Evolutionary conservation across 352 stramenopile species (phyloP).

Genomic region (Lagenidium giganteum): DNA sequence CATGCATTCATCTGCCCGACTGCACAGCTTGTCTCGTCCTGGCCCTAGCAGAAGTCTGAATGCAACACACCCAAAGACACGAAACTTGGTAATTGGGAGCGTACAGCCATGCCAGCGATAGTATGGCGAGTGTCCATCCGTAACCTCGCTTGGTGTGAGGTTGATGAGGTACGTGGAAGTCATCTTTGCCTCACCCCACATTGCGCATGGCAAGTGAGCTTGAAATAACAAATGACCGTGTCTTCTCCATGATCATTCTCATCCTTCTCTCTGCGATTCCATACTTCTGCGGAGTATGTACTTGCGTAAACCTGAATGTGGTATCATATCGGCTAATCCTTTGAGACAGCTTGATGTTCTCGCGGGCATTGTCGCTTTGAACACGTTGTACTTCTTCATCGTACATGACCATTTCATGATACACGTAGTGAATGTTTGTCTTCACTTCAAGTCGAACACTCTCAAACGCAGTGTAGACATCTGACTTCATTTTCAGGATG

Average conservation of each 20-base stretch:
- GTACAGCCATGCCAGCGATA: slow-evolving; percentile 1
- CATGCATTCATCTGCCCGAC: slow-evolving; percentile 8
- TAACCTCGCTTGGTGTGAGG: slow-evolving; percentile 4
- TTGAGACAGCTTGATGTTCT: slow-evolving; percentile 5
- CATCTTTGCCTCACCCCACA: slow-evolving; percentile 8
- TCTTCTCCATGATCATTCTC: slow-evolving; percentile 14
- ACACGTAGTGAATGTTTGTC: no score
- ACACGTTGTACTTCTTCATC: no score
- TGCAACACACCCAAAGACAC: no score
- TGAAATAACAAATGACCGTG: slow-evolving; percentile 6
- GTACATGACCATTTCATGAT: no score
- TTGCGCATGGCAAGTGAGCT: not conserved
- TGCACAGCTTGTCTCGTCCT: not conserved
- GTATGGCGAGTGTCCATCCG: slow-evolving; percentile 1
- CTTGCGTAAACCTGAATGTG: slow-evolving; percentile 6
- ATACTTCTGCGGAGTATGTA: slow-evolving; percentile 6
- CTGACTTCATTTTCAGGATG: not conserved
- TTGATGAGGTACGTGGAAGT: slow-evolving; percentile 6
- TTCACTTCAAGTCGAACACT: no score
- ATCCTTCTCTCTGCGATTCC: slow-evolving; percentile 8
- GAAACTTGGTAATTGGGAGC: no score
- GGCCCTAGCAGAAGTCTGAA: no score
- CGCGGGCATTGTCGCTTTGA: slow-evolving; percentile 6
- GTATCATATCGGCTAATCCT: slow-evolving; percentile 4
- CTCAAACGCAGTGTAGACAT: slow-evolving; percentile 8